Evolutionary conservation across 495 filamentous ascomycete species (phyloP), one percentile per base, ranked within the genome.

Genomic region (Elaphomyces granulatus): DNA sequence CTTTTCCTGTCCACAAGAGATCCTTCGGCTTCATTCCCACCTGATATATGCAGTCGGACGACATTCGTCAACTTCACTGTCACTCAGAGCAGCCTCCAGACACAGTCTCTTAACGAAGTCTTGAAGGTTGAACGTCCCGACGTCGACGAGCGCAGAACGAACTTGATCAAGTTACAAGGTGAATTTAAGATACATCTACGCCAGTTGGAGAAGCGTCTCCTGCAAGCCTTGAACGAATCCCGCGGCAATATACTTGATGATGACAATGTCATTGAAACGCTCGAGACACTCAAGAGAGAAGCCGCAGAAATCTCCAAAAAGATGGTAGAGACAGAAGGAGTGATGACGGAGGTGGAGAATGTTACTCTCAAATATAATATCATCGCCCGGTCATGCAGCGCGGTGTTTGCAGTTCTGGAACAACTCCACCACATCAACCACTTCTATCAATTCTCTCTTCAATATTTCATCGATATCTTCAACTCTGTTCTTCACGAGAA

Each of bases 11-110:
- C 87, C 1, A 99, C 90, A 1, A 70, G 87, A 48, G 92, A 99
- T 69, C 90, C 90, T 3, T 96, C 90, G 35, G 90, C 90, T 4
- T 80, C 78, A 7, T 99, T 99, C 61, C 78, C 90, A n/a, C 90
- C 90, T 2, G 90, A 99, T 61, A 81, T 99, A 35, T 99, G 92
- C 75, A 92, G 83, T 70, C 75, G 90, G 42, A 95, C 90, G 9
- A 99, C 90, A 0, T 92, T 99, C 59, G 90, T 99, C 69, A 99
- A 99, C 59, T 99, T 99, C 51, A 96, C 90, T 2, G 87, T 99
- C 40, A 99, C 90, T 6, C 88, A 95, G 57, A 95, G 90, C 71
- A 95, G 88, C 68, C 69, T 99, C 53, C 88, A 94, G 59, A 95
- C 90, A 8, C 90, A 96, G 64, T 94, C 88, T 2, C 68, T 99